A percentile compares a stretch with the other conserved stretches of the same genome.
phyloP scores from a whole-genome alignment of 208 protist genomes.

The Crithidia acanthocephali region DNA sequence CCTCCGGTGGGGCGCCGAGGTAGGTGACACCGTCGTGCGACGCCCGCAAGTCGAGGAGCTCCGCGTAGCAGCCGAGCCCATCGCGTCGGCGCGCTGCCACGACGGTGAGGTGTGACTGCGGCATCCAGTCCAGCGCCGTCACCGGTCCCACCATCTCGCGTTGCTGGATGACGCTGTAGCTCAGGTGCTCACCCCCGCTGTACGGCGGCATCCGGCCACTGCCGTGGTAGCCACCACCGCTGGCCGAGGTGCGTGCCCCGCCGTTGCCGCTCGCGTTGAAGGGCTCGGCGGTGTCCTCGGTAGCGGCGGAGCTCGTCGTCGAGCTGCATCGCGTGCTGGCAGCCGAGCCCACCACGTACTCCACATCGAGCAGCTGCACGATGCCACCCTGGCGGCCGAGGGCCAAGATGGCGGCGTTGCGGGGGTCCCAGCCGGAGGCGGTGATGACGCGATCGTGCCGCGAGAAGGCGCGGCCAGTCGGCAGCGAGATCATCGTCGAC shows the following conservation, averaged over 20 bases:
- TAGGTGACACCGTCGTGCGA: slow-evolving; percentile 55
- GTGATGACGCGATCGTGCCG: slow-evolving; percentile 35
- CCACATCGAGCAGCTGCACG: slow-evolving; percentile 71
- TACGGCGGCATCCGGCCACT: slow-evolving; percentile 1
- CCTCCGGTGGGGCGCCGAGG: slow-evolving; percentile 48
- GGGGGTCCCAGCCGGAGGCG: slow-evolving; percentile 68
- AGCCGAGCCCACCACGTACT: slow-evolving; percentile 39
- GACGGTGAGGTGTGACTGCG: slow-evolving; percentile 57
- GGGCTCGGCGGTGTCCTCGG: slow-evolving; percentile 20
- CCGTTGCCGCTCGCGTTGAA: slow-evolving; percentile 4
- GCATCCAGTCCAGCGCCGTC: slow-evolving; percentile 75
- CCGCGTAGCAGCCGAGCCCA: slow-evolving; percentile 57
- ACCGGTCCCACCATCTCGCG: slow-evolving; percentile 49
- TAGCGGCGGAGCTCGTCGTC: slow-evolving; percentile 17
- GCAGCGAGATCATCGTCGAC: slow-evolving; percentile 13
- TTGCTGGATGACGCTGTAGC: slow-evolving; percentile 38
- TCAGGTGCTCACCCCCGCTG: slow-evolving; percentile 25
- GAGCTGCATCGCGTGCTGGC: slow-evolving; percentile 24
- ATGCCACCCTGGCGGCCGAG: slow-evolving; percentile 60
- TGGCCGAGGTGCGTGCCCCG: slow-evolving; percentile 1
- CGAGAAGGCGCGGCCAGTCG: background rate
- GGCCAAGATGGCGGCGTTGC: slow-evolving; percentile 55
- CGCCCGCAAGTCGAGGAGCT: slow-evolving; percentile 74
- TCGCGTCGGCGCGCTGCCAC: slow-evolving; percentile 55
- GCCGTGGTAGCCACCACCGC: slow-evolving; percentile 4